Evolutionary conservation across 1,284 basidiomycete species (phyloP).

Genomic region (Butyriboletus appendiculatus): DNA sequence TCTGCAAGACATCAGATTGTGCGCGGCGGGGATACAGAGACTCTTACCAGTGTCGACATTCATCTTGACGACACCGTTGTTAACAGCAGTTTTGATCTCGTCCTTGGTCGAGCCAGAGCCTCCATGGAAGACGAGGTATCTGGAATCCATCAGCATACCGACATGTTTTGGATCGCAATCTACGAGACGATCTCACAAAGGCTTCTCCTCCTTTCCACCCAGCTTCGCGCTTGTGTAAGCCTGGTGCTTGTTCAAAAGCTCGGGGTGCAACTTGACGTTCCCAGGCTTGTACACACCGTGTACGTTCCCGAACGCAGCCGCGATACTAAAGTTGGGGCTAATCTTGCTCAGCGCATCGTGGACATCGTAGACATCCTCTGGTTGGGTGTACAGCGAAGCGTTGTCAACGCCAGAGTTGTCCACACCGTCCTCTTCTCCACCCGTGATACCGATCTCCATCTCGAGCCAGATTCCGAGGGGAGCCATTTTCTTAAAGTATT

Average conservation of each 20-base stretch:
- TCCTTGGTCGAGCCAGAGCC: slow-evolving; percentile 97
- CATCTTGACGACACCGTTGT: slow-evolving; percentile 96
- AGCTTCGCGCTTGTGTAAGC: slow-evolving; percentile 73
- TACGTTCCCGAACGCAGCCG: slow-evolving; percentile 86
- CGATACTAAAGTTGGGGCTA: slow-evolving; percentile 92
- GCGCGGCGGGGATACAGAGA: neutral
- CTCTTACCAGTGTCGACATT: slow-evolving; percentile 83
- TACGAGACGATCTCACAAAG: slow-evolving; percentile 62
- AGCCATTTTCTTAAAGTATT: slow-evolving; percentile 97
- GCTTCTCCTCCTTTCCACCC: slow-evolving; percentile 68
- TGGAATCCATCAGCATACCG: slow-evolving; percentile 29
- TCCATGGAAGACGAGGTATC: slow-evolving; percentile 99
- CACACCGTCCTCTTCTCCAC: slow-evolving; percentile 99
- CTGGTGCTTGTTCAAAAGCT: slow-evolving; percentile 94
- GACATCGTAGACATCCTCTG: slow-evolving; percentile 95
- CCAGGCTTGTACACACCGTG: slow-evolving; percentile 88
- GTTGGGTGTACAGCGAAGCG: slow-evolving; percentile 94
- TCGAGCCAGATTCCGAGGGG: slow-evolving; percentile 96
- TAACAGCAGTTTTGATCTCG: slow-evolving; percentile 93
- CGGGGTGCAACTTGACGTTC: slow-evolving; percentile 88
- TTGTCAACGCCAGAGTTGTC: slow-evolving; percentile 97
- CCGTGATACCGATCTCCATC: slow-evolving; percentile 99
- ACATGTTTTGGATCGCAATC: neutral
- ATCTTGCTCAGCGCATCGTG: slow-evolving; percentile 83
- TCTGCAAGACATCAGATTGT: slow-evolving; percentile 43